Base-by-base conservation (phyloP, 2,329 filamentous ascomycete genomes). In the Pleomassaria siparia region DNA sequence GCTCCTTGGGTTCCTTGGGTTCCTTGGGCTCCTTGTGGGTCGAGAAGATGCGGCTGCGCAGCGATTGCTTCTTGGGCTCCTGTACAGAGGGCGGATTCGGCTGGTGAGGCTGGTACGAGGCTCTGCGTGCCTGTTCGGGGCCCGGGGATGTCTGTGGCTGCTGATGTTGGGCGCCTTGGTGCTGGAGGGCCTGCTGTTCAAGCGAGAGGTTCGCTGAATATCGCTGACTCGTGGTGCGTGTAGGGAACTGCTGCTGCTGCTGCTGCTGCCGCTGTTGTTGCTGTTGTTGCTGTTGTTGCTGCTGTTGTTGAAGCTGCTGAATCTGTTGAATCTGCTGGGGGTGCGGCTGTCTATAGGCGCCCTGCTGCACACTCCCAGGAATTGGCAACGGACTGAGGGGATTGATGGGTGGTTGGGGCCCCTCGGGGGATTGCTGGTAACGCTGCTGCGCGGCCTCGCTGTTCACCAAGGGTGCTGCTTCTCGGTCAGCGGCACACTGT, bases 381-480 rank as follows among this genome's bases (percentile, higher is more conserved):
- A 36, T 50, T 22, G 42, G 26, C n/a, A 40, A 42, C 13, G 42
- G 46, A 25, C 37, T 33, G 26, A 45, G 41, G 18, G 42, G 46
- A 25, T 40, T 33, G 26, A 45, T 37, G 18, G 51, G 44, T 33
- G 53, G 41, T 36, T 52, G 55, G n/a, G 55, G 56, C 42, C 53
- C 50, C 30, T 63, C 59, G 15, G 57, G 47, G 7, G 32, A 16
- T 13, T 55, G 45, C 22, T 52, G 56, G 46, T 53, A 66, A 55
- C 60, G 62, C 51, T 62, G 61, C 41, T 57, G 49, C 43, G 50
- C 49, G 44, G 58, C 54, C 44, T 66, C 63, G 55, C 67, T 59
- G 60, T 66, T 66, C 54, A 67, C 64, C 64, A 58, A 55, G 54
- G 59, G 60, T 55, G 63, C n/a, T n/a, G n/a, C 63, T 62, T 60